Evolutionary conservation across 75 land plant genomes (phyloP).

Genomic region (Picea sitchensis): DNA sequence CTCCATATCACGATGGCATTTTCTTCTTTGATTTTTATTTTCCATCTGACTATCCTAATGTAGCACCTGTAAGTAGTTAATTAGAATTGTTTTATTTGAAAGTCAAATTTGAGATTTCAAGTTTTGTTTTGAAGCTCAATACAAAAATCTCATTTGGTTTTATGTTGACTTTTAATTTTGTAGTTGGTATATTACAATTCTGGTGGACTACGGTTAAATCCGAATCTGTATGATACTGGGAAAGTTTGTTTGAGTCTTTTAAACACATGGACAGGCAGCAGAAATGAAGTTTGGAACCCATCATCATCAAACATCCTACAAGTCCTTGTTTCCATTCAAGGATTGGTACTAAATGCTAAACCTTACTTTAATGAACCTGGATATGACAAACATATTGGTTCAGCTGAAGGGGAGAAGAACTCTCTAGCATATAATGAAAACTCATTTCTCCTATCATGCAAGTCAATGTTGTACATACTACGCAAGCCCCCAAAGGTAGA

Average conservation of each 20-base stretch:
- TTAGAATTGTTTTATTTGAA: too few relatives aligned
- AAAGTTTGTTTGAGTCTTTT: too few relatives aligned
- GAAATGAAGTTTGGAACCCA: slow-evolving; percentile 34
- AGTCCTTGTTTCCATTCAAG: slow-evolving; percentile 91
- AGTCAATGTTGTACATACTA: slow-evolving; percentile 69
- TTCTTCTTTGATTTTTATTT: slow-evolving; percentile 79
- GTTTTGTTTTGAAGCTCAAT: too few relatives aligned
- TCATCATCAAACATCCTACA: slow-evolving; percentile 70
- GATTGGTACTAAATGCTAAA: slow-evolving; percentile 66
- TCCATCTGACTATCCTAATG: slow-evolving; percentile 24
- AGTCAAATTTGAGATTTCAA: too few relatives aligned
- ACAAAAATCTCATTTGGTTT: too few relatives aligned
- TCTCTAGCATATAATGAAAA: slow-evolving; percentile 48
- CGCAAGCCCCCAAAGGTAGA: slow-evolving; percentile 6
- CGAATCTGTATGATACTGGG: too few relatives aligned
- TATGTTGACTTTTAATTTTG: too few relatives aligned
- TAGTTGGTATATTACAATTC: slow-evolving; percentile 20
- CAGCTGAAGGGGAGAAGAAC: not conserved
- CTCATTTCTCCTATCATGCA: slow-evolving; percentile 38
- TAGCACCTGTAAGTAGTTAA: too few relatives aligned
- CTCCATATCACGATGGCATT: slow-evolving; percentile 49
- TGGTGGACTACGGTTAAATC: slow-evolving; percentile 48
- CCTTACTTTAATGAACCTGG: slow-evolving; percentile 60
- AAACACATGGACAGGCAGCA: too few relatives aligned
- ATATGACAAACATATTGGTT: slow-evolving; percentile 17